Base-by-base conservation (phyloP, 139 green algal genomes). In the Volvox africanus region DNA sequence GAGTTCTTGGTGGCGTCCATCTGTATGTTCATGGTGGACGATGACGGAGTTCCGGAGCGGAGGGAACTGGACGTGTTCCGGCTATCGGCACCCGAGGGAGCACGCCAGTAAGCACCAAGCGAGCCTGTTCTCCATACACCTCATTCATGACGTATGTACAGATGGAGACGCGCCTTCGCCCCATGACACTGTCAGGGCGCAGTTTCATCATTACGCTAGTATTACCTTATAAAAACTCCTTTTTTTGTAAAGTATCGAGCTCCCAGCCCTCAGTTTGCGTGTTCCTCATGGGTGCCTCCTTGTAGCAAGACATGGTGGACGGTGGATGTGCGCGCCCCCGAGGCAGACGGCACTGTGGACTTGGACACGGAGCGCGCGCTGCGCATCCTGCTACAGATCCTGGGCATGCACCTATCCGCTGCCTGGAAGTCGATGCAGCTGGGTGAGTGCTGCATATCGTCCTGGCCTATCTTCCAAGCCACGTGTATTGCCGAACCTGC, bases 1-100 rank as follows among this genome's bases (percentile, higher is more conserved):
- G 96, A 98, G 94, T 98, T 98, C 91, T 91, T 98, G 85, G 95
- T 96, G 26, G 95, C 96, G 0, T 96, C 93, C 68, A 93, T 98
- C 75, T 97, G 96, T 89, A 93, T 98, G 55, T 97, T 97, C 91
- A 93, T 98, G 89, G 96, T 97, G 71, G 93, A 96, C 32, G 93
- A 95, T 55, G 90, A 93, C 67, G 30, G 84, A 19, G 71, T 82
- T 80, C 91, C 92, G 16, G 79, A 92, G 87, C 80, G 83, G 22
- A 87, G 91, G 44, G 92, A 95, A 65, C 91, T 95, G 62, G 92
- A 93, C 78, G 37, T 93, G 68, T 93, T 93, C 67, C 71, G 88
- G 65, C 88, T 94, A 3, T 78, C 50, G 1, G 86, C 86, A 24
- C 86, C 86, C 28, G 75, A 84, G 21, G 86, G 86, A 18, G 73